Evolutionary conservation across 805 yeast genomes (phyloP).

Genomic region (Kregervanrija delftensis): DNA sequence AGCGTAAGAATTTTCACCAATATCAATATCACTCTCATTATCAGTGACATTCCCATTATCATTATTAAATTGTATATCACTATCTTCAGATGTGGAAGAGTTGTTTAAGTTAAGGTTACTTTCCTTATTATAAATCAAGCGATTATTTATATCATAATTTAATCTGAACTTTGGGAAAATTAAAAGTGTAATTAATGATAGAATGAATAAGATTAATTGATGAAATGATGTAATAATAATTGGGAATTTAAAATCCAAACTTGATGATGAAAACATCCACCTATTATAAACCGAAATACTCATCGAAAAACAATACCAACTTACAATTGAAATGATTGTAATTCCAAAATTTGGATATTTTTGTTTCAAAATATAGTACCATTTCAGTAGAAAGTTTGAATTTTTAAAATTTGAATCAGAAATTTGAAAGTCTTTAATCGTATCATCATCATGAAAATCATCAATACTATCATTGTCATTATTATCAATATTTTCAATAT

Average conservation of each 20-base stretch:
- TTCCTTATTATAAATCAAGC: neutral
- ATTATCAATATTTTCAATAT: too few species aligned
- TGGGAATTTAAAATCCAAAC: constrained; percentile 76
- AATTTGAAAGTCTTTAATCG: too few species aligned
- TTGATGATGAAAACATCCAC: constrained; percentile 87
- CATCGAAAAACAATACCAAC: constrained; percentile 66
- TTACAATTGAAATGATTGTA: constrained; percentile 22
- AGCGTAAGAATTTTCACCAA: constrained; percentile 1
- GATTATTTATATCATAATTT: constrained; percentile 6
- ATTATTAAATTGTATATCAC: neutral
- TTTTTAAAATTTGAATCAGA: neutral
- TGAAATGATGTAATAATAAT: constrained; percentile 79
- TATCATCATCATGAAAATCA: too few species aligned
- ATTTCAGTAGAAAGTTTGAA: neutral
- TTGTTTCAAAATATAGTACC: constrained; percentile 8
- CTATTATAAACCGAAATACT: constrained; percentile 79
- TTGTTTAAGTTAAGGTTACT: constrained; percentile 1
- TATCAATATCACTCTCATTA: constrained; percentile 2
- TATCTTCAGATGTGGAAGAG: constrained; percentile 15
- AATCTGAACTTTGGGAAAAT: constrained; percentile 45
- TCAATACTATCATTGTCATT: too few species aligned
- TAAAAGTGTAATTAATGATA: constrained; percentile 43
- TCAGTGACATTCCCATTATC: constrained; percentile 1
- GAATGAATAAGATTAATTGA: constrained; percentile 58
- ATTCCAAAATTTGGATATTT: constrained; percentile 23